Percentiles rank a stretch among this genome's conserved stretches.
Conservation (phyloP, 257 asterid genomes). For the Eucommia ulmoides region DNA sequence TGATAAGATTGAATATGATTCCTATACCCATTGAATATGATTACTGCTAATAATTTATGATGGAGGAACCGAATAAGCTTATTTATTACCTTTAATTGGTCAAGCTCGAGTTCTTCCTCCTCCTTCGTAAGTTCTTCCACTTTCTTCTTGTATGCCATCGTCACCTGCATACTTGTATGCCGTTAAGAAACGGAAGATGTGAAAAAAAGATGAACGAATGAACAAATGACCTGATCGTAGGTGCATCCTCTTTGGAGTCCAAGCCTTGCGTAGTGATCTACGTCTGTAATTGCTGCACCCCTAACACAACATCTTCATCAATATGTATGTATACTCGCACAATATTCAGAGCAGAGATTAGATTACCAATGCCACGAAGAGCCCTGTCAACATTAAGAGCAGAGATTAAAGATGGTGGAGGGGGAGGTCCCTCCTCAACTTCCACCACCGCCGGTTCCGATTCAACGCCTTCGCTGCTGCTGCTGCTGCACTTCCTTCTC, state of each 20-base stretch:
- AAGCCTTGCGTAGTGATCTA: conserved; percentile 62
- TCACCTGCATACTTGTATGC: background rate
- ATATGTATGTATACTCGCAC: too few species aligned
- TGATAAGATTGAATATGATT: conserved; percentile 50
- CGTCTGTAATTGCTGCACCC: conserved; percentile 80
- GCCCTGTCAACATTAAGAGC: background rate
- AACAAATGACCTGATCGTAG: background rate
- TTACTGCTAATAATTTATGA: too few species aligned
- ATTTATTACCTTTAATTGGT: background rate
- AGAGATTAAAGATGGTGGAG: background rate
- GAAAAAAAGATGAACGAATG: background rate
- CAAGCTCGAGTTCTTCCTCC: background rate
- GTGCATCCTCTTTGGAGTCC: conserved; percentile 53
- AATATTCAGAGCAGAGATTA: too few species aligned
- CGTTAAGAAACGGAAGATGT: background rate
- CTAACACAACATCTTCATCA: too few species aligned
- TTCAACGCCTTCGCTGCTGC: too few species aligned
- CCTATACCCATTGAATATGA: too few species aligned
- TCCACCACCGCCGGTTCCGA: too few species aligned
- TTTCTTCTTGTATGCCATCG: background rate
- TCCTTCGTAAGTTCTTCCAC: background rate
- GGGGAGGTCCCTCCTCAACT: too few species aligned
- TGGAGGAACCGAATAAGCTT: too few species aligned
- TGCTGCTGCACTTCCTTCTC: too few species aligned
- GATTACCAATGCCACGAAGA: background rate